These are phyloP conservation scores for Aspergillus sp. DNA, from an alignment of 2,329 filamentous ascomycete species.

Conservation along the genomic window DNA sequence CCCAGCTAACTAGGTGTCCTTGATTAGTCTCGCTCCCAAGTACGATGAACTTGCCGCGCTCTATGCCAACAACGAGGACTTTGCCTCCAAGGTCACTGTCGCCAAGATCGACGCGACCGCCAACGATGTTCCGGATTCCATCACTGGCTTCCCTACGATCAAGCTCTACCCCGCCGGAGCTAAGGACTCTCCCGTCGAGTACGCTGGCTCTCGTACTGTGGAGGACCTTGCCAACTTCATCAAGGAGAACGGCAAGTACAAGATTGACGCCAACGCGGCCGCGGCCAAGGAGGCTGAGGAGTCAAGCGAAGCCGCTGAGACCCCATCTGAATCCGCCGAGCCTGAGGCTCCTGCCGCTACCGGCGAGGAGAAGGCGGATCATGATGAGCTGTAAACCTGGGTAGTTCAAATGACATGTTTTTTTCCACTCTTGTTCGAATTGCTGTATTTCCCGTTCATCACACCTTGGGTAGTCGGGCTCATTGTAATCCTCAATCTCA, in stretches of 20 bases:
- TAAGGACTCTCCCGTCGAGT: slow-evolving; percentile 82
- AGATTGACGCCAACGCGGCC: slow-evolving; percentile 63
- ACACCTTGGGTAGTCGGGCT: neutral
- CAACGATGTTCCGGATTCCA: slow-evolving; percentile 96
- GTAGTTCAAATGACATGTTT: slow-evolving; percentile 7
- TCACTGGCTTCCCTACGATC: slow-evolving; percentile 98
- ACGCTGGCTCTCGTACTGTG: slow-evolving; percentile 80
- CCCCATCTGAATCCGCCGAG: slow-evolving; percentile 17
- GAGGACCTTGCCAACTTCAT: slow-evolving; percentile 92
- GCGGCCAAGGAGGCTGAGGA: slow-evolving; percentile 57
- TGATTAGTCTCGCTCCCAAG: slow-evolving; percentile 58
- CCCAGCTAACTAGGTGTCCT: slow-evolving; percentile 6
- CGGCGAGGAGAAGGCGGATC: slow-evolving; percentile 27
- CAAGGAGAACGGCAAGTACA: slow-evolving; percentile 90
- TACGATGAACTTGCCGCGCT: slow-evolving; percentile 63
- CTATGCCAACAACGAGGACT: slow-evolving; percentile 50
- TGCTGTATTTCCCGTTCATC: slow-evolving; percentile 3
- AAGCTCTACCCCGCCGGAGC: slow-evolving; percentile 91
- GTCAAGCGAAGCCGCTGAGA: slow-evolving; percentile 29
- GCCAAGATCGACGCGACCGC: slow-evolving; percentile 92
- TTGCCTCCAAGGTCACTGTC: slow-evolving; percentile 61
- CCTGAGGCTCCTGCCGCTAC: slow-evolving; percentile 19
- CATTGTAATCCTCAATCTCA: too few species aligned
- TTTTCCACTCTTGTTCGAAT: slow-evolving; percentile 1
- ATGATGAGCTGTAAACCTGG: slow-evolving; percentile 39